phyloP scores from a whole-genome alignment of 1,284 basidiomycete genomes.

The Pisolithus thermaeus region DNA sequence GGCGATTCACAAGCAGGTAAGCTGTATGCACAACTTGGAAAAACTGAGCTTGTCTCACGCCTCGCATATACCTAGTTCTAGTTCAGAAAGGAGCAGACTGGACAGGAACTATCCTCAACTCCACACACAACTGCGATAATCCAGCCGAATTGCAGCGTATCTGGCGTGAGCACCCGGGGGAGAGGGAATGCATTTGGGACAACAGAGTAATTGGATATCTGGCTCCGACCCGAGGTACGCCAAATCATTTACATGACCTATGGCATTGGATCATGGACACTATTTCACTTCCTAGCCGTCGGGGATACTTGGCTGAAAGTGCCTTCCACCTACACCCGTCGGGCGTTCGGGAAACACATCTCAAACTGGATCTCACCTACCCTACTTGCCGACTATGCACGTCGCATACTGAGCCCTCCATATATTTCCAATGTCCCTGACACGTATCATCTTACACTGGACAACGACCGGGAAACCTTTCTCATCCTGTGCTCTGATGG shows the following conservation, averaged over 20 bases:
- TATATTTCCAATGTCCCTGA: slow-evolving; percentile 53
- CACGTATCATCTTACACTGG: slow-evolving; percentile 37
- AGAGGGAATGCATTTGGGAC: slow-evolving; percentile 43
- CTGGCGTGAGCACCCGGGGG: slow-evolving; percentile 48
- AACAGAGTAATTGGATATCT: slow-evolving; percentile 59
- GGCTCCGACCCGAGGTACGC: slow-evolving; percentile 58
- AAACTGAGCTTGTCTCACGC: slow-evolving; percentile 10
- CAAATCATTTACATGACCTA: slow-evolving; percentile 4
- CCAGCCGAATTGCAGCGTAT: slow-evolving; percentile 43
- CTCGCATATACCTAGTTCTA: slow-evolving; percentile 34
- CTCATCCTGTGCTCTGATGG: slow-evolving; percentile 56
- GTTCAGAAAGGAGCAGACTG: slow-evolving; percentile 39
- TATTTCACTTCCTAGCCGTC: slow-evolving; percentile 38
- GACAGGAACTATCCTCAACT: slow-evolving; percentile 40
- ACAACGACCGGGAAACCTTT: slow-evolving; percentile 23
- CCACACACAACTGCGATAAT: slow-evolving; percentile 54
- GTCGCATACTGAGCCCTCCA: slow-evolving; percentile 50
- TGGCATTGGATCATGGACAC: neutral
- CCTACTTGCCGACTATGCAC: slow-evolving; percentile 35
- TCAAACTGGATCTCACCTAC: slow-evolving; percentile 43
- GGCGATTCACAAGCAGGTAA: slow-evolving; percentile 62
- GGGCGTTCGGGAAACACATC: slow-evolving; percentile 43
- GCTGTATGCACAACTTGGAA: slow-evolving; percentile 5
- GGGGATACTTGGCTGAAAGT: slow-evolving; percentile 63
- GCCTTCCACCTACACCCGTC: slow-evolving; percentile 48